These are phyloP conservation scores for Cordyceps pruinosa DNA, from an alignment of 2,329 filamentous ascomycete species.

Conservation along the genomic window DNA sequence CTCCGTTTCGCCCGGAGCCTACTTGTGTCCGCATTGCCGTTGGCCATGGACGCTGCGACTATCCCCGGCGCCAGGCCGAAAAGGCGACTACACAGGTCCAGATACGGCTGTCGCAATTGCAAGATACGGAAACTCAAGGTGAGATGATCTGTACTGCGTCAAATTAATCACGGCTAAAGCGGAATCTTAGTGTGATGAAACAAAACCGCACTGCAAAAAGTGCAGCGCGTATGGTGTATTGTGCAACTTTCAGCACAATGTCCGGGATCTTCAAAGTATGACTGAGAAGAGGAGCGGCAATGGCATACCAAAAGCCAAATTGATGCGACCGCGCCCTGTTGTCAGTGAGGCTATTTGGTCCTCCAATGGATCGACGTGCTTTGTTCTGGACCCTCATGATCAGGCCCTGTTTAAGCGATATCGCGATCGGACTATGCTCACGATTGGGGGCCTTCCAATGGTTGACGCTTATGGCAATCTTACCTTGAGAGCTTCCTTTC, in stretches of 20 bases:
- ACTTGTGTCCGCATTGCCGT: no score
- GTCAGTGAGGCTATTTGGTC: neutral
- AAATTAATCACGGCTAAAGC: no score
- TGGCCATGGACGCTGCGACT: no score
- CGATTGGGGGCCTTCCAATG: neutral
- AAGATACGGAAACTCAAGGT: conserved; percentile 45
- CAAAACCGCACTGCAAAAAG: neutral
- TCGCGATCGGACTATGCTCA: neutral
- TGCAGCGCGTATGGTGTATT: neutral
- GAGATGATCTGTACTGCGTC: no score
- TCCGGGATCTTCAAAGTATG: neutral
- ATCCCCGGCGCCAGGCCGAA: neutral
- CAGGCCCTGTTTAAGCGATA: neutral
- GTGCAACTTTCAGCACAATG: conserved; percentile 4
- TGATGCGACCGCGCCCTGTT: neutral
- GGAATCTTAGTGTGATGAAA: neutral
- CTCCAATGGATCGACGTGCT: neutral
- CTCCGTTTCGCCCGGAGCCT: no score
- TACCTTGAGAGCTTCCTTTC: neutral
- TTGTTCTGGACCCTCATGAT: neutral
- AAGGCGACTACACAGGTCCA: conserved; percentile 24
- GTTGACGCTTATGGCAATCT: neutral
- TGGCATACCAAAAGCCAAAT: neutral
- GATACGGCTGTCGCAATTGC: conserved; percentile 44
- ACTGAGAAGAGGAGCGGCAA: neutral